Conservation (phyloP, 1,139 yeast species). For the Candida tunisiensis region DNA sequence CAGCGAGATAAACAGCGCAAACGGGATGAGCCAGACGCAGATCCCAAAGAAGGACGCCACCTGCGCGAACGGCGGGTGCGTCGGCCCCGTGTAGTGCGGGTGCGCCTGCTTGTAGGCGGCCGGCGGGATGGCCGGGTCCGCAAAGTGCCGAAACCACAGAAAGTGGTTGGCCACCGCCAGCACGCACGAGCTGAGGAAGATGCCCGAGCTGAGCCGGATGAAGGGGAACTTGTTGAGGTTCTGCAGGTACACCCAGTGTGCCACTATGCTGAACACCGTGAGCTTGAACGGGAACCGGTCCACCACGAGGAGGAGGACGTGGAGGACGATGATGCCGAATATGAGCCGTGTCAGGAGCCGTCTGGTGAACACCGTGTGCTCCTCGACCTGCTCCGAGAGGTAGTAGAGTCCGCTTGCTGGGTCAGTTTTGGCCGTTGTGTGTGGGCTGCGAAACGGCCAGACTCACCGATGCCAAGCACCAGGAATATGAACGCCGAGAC, state of each 20-base stretch:
- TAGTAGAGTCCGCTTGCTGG: constrained; percentile 91
- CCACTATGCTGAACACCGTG: constrained; percentile 44
- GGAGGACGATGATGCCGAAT: constrained; percentile 35
- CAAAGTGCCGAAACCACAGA: constrained; percentile 81
- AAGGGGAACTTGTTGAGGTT: constrained; percentile 73
- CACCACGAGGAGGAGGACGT: constrained; percentile 40
- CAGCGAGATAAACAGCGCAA: constrained; percentile 76
- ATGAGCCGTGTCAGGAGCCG: constrained; percentile 48
- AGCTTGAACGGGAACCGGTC: constrained; percentile 68
- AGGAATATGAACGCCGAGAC: constrained; percentile 60
- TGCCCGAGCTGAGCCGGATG: constrained; percentile 55
- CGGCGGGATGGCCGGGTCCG: constrained; percentile 39
- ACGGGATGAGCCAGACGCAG: constrained; percentile 89
- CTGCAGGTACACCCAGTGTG: constrained; percentile 59
- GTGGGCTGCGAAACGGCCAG: too few species aligned
- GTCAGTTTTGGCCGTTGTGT: constrained; percentile 23
- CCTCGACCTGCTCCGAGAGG: constrained; percentile 84
- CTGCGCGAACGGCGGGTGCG: constrained; percentile 68
- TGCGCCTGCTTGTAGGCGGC: constrained; percentile 17
- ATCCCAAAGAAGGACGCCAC: constrained; percentile 89
- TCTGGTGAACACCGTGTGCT: constrained; percentile 75
- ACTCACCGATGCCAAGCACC: constrained; percentile 45
- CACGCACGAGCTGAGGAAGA: constrained; percentile 53
- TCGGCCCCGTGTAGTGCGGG: constrained; percentile 27
- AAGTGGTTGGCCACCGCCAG: constrained; percentile 70